Percentiles rank a stretch among this genome's conserved stretches.
phyloP scores from a whole-genome alignment of 352 stramenopile genomes.

The Phytophthora sansomeana region DNA sequence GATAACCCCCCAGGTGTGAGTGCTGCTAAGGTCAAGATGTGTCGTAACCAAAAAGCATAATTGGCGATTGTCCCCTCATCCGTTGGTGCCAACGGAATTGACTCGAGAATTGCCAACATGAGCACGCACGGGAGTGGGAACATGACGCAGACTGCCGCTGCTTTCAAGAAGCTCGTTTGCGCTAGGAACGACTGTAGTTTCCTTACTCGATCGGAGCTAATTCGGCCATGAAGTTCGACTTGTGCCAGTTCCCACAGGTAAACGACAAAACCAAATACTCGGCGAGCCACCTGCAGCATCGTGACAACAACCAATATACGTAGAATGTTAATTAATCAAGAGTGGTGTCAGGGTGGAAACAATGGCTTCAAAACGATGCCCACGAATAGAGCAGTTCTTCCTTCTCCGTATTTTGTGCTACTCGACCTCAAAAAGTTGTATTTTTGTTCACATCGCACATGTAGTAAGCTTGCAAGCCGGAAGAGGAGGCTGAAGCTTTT shows the following conservation, averaged over 20 bases:
- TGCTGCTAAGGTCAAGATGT: not conserved
- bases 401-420: no score
- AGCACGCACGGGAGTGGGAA: constrained; percentile 2
- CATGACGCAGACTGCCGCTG: not conserved
- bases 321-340: no score
- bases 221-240: constrained; percentile 15
- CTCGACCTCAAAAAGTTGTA: no score
- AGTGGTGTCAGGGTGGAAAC: no score
- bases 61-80: not conserved
- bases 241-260: constrained; percentile 8
- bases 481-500: no score
- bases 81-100: not conserved
- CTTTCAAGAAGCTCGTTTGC: constrained; percentile 5
- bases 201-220: not conserved
- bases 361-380: no score
- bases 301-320: no score
- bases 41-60: constrained; percentile 10
- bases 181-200: constrained; percentile 5
- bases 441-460: no score
- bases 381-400: no score
- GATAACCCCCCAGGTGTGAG: not conserved
- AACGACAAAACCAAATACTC: not conserved
- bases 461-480: no score
- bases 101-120: constrained; percentile 1
- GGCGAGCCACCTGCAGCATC: no score